Evolutionary conservation across 805 yeast genomes (phyloP).

Genomic region (Starmerella asiatica): DNA sequence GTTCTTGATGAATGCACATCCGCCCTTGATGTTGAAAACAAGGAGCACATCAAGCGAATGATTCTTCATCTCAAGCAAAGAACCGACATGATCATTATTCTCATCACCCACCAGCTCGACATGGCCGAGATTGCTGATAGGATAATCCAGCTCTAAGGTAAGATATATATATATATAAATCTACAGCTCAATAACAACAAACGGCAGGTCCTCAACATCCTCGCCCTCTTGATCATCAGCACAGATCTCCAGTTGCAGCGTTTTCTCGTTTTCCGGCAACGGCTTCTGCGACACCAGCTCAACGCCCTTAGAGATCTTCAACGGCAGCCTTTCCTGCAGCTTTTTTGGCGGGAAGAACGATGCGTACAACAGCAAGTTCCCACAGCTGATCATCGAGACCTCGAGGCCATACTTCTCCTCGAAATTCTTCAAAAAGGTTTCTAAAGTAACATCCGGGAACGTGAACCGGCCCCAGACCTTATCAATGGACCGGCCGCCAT

Average conservation of each 20-base stretch:
- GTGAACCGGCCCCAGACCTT: conserved; percentile 93
- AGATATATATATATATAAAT: not conserved
- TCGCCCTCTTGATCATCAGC: conserved; percentile 87
- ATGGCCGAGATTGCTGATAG: conserved; percentile 48
- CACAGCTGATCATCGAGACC: conserved; percentile 82
- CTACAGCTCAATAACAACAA: conserved; percentile 40
- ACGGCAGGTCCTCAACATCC: conserved; percentile 70
- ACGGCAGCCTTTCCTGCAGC: conserved; percentile 55
- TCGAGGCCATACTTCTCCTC: conserved; percentile 71
- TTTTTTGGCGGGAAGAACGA: conserved; percentile 89
- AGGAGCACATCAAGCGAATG: conserved; percentile 37
- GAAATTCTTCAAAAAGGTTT: conserved; percentile 61
- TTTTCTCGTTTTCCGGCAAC: conserved; percentile 55
- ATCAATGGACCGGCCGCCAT: conserved; percentile 59
- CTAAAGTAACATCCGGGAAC: conserved; percentile 54
- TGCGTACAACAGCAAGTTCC: conserved; percentile 79
- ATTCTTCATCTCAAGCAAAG: conserved; percentile 29
- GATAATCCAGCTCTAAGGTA: conserved; percentile 25
- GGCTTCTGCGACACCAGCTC: conserved; percentile 78
- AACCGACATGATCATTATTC: conserved; percentile 37
- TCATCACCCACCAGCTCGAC: conserved; percentile 63
- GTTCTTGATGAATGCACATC: conserved; percentile 83
- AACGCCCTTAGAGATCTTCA: conserved; percentile 62
- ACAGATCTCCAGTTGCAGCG: conserved; percentile 77
- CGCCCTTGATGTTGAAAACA: conserved; percentile 58